phyloP scores from a whole-genome alignment of 192 early-diverging fungal species.

The Diversispora epigaea region DNA sequence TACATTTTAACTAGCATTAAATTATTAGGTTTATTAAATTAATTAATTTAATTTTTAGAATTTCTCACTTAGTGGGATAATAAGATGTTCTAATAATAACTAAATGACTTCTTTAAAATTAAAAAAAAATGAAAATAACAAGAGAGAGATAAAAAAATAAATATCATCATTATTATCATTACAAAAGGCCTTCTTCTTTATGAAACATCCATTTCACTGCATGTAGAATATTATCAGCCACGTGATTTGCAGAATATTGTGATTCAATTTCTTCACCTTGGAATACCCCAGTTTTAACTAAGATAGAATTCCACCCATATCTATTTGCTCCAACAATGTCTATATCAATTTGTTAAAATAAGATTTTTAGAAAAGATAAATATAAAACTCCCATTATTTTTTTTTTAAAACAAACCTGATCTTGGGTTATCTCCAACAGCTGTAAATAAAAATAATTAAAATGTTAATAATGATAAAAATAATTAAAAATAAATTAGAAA shows the following conservation, averaged over 20 bases:
- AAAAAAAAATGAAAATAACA: too few species aligned
- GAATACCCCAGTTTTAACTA: conserved; percentile 74
- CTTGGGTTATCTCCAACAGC: conserved; percentile 67
- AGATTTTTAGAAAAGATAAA: too few species aligned
- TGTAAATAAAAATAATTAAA: neutral
- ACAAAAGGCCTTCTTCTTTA: conserved; percentile 6
- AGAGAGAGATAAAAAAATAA: too few species aligned
- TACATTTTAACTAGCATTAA: too few species aligned
- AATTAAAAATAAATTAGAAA: neutral
- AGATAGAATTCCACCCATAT: conserved; percentile 68
- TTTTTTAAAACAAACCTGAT: neutral
- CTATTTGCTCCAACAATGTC: conserved; percentile 76
- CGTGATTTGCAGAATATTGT: conserved; percentile 53
- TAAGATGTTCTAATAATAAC: too few species aligned
- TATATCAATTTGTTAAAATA: conserved; percentile 63
- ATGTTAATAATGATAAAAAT: neutral
- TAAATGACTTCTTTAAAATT: too few species aligned
- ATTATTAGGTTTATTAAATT: too few species aligned
- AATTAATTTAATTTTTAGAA: too few species aligned
- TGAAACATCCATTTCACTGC: conserved; percentile 55
- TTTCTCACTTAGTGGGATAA: too few species aligned
- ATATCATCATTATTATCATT: too few species aligned
- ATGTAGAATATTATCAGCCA: conserved; percentile 64
- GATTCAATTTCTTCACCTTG: conserved; percentile 53
- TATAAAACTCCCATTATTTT: too few species aligned